Evolutionary conservation across 2,329 filamentous ascomycete genomes (phyloP).

Genomic region (Pyrenochaeta sp.): DNA sequence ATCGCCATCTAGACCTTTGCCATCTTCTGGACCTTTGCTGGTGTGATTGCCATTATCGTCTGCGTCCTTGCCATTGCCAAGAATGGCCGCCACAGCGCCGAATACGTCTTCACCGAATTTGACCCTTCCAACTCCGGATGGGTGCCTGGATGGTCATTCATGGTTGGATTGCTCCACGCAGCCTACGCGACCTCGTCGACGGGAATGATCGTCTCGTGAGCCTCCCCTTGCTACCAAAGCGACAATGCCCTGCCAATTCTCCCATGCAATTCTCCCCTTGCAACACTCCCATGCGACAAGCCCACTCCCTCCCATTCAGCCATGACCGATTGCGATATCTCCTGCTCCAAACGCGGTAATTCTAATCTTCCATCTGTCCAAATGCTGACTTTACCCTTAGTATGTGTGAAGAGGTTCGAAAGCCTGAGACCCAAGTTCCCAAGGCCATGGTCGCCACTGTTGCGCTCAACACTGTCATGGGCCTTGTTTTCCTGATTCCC

Average conservation of each 20-base stretch:
- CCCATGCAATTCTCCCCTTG: conserved; percentile 19
- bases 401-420: conserved; percentile 76
- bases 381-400: conserved; percentile 50
- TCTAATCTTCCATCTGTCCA: conserved; percentile 13
- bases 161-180: conserved; percentile 74
- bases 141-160: conserved; percentile 75
- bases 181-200: conserved; percentile 78
- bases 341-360: conserved; percentile 24
- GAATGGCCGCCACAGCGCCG: conserved; percentile 68
- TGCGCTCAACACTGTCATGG: conserved; percentile 70
- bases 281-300: conserved; percentile 14
- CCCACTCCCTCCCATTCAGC: too few species aligned
- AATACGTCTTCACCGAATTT: conserved; percentile 73
- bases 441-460: conserved; percentile 75
- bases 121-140: conserved; percentile 71
- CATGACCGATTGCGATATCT: conserved; percentile 25
- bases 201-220: conserved; percentile 80
- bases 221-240: conserved; percentile 43
- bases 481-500: conserved; percentile 72
- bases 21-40: conserved; percentile 77
- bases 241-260: conserved; percentile 32
- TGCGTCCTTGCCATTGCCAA: conserved; percentile 71
- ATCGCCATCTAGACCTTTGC: conserved; percentile 65
- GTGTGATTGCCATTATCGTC: conserved; percentile 70
- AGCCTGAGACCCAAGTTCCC: conserved; percentile 72